Evolutionary conservation across 768 basidiomycete genomes (phyloP).

Genomic region (Russula virescens): DNA sequence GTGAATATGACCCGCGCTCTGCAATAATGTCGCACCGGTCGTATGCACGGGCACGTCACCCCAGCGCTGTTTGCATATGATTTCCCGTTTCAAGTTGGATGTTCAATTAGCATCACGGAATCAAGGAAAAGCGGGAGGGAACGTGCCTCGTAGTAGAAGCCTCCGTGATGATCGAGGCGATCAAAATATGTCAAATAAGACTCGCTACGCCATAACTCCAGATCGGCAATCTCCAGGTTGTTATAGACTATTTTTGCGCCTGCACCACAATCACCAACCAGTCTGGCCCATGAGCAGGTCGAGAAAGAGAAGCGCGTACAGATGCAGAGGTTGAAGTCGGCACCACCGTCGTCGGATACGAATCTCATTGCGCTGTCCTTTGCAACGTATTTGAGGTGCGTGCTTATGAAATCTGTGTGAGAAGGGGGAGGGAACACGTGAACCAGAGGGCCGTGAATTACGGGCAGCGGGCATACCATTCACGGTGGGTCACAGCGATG

Average conservation of each 20-base stretch:
- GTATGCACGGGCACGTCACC: conserved; percentile 87
- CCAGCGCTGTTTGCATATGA: conserved; percentile 49
- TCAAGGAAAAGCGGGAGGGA: conserved; percentile 19
- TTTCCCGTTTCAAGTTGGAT: no score
- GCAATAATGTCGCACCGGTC: no score
- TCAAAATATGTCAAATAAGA: conserved; percentile 82
- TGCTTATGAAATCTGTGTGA: conserved; percentile 53
- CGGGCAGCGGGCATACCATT: conserved; percentile 42
- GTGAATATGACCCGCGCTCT: no score
- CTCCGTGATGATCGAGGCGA: conserved; percentile 70
- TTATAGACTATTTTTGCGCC: conserved; percentile 60
- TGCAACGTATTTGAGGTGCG: conserved; percentile 55
- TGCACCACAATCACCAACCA: neutral
- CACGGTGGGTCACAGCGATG: conserved; percentile 68
- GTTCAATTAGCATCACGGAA: no score
- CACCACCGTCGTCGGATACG: no score
- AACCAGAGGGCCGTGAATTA: neutral
- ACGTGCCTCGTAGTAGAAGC: conserved; percentile 79
- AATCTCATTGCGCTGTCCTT: no score
- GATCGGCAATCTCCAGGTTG: no score
- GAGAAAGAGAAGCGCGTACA: no score
- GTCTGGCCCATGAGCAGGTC: neutral
- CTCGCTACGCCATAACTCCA: conserved; percentile 80
- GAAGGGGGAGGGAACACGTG: no score
- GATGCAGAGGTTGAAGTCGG: no score